Conservation (phyloP, 2,329 filamentous ascomycete species). For the Thermothelomyces thermophilus region DNA sequence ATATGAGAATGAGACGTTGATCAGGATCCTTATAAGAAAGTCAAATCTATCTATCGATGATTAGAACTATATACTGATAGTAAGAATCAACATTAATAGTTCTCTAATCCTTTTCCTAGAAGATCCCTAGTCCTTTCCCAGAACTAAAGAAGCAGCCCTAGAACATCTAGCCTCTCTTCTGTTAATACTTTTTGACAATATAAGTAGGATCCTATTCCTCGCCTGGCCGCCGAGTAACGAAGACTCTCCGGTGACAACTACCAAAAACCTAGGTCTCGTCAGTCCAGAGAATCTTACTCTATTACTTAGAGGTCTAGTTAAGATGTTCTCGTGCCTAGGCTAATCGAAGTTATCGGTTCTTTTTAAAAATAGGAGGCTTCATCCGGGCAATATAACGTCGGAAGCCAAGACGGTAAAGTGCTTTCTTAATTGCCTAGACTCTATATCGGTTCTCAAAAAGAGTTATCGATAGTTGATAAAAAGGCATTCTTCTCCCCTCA, state of each 20-base stretch:
- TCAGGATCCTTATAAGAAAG: not conserved
- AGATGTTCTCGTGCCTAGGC: not conserved
- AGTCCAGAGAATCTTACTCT: not conserved
- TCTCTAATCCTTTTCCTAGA: constrained; percentile 30
- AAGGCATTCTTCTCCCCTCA: constrained; percentile 5
- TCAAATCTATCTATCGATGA: constrained; percentile 11
- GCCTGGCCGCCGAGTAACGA: constrained; percentile 17
- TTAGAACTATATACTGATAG: constrained; percentile 16
- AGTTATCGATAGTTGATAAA: constrained; percentile 7
- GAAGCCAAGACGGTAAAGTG: constrained; percentile 10
- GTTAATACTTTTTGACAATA: constrained; percentile 20
- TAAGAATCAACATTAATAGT: constrained; percentile 25
- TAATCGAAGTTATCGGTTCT: not conserved
- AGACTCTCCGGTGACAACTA: constrained; percentile 10
- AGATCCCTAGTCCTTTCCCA: constrained; percentile 25
- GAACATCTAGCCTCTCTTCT: constrained; percentile 28
- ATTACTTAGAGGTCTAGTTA: not conserved
- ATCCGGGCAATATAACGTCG: constrained; percentile 3
- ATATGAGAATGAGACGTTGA: constrained; percentile 8
- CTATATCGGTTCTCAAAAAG: constrained; percentile 2
- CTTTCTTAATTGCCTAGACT: constrained; percentile 8
- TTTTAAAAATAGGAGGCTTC: not conserved
- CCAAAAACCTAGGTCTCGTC: not conserved
- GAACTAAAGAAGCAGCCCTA: constrained; percentile 26
- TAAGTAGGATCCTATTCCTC: constrained; percentile 24